Conservation (phyloP, 768 basidiomycete species). For the Polyporus arcularius region DNA sequence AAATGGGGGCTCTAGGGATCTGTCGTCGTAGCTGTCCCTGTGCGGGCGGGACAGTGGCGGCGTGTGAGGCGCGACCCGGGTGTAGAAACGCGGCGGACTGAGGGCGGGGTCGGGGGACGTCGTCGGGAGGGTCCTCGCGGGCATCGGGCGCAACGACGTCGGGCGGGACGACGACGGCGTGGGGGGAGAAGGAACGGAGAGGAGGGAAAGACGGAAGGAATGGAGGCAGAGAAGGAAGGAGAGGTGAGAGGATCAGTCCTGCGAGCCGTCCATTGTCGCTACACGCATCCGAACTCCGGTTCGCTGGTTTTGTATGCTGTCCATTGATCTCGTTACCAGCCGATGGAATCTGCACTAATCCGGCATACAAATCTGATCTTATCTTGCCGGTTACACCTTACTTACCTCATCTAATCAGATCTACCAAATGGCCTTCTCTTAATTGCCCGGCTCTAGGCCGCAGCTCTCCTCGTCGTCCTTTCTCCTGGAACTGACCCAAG, state of each 20-base stretch:
- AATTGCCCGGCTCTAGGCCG: conserved; percentile 6
- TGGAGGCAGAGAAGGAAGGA: conserved; percentile 7
- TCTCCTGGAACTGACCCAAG: not conserved
- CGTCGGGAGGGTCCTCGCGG: conserved; percentile 12
- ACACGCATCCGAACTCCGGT: conserved; percentile 8
- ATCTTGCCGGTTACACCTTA: not conserved
- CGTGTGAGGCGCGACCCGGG: not conserved
- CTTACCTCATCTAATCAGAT: conserved; percentile 4
- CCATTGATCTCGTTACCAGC: conserved; percentile 3
- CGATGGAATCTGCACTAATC: conserved; percentile 7
- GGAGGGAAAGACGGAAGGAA: conserved; percentile 8
- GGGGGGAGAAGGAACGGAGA: conserved; percentile 5
- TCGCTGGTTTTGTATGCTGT: conserved; percentile 1
- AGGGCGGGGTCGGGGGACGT: conserved; percentile 4
- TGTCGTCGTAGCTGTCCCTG: conserved; percentile 9
- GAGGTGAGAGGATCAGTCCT: conserved; percentile 2
- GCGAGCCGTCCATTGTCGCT: not conserved
- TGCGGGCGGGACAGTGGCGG: not conserved
- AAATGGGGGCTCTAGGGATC: not conserved
- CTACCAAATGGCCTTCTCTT: conserved; percentile 2
- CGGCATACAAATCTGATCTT: conserved; percentile 3
- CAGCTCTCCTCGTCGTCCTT: not conserved
- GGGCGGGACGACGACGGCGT: not conserved
- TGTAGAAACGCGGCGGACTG: conserved; percentile 15
- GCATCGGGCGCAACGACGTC: conserved; percentile 8